Evolutionary conservation across 345 rosid species (phyloP).

Genomic region (Bretschneidera sinensis): DNA sequence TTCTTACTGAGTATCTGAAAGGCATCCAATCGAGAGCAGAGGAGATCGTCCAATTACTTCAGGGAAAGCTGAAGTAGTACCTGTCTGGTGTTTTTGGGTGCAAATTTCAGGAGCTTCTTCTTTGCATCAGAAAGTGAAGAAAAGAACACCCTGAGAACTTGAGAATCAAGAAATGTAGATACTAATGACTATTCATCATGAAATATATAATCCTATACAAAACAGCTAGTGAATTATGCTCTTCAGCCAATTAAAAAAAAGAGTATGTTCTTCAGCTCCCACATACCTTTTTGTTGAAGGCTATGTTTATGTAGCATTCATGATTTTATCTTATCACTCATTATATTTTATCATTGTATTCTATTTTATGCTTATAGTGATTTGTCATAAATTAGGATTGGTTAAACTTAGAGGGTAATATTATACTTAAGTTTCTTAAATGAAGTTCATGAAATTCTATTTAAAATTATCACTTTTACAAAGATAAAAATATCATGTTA

Average conservation of each 20-base stretch:
- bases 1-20: conserved; percentile 65
- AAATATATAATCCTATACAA: background rate
- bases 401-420: too few relatives aligned
- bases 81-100: too few relatives aligned
- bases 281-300: background rate
- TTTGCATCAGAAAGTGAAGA: too few relatives aligned
- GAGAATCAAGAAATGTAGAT: background rate
- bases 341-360: background rate
- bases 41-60: conserved; percentile 53
- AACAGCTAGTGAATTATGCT: background rate
- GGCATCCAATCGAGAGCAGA: conserved; percentile 71
- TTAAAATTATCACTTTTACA: too few relatives aligned
- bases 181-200: background rate
- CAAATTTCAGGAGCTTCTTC: too few relatives aligned
- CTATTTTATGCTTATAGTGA: background rate
- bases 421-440: too few relatives aligned
- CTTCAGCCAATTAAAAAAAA: too few relatives aligned
- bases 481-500: too few relatives aligned
- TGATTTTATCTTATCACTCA: background rate
- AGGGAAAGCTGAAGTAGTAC: conserved; percentile 23
- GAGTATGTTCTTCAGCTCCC: background rate
- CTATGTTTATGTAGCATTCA: background rate
- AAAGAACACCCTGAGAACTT: background rate
- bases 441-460: too few relatives aligned
- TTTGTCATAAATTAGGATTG: too few relatives aligned